phyloP scores from a whole-genome alignment of 257 asterid genomes.

The Capsicum pubescens region DNA sequence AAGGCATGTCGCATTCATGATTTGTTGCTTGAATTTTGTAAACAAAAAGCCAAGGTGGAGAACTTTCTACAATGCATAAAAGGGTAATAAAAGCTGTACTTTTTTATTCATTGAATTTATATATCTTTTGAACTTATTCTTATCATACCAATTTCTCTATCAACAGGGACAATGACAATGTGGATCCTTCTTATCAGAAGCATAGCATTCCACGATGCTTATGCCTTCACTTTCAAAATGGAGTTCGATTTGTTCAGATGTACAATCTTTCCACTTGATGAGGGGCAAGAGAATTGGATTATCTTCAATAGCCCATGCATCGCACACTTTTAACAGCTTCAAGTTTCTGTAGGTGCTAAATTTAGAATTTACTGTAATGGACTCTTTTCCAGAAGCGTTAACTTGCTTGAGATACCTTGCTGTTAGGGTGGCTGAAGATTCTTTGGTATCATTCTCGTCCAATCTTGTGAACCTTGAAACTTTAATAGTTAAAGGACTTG shows the following conservation, averaged over 20 bases:
- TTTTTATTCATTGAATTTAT: background rate
- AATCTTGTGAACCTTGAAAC: slow-evolving; percentile 31
- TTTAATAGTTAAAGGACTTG: background rate
- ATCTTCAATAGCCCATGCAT: background rate
- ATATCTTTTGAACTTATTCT: background rate
- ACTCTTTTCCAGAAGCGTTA: background rate
- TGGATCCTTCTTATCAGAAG: background rate
- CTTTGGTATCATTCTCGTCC: background rate
- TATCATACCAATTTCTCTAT: background rate
- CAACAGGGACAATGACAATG: background rate
- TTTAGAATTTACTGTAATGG: background rate
- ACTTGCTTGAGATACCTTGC: slow-evolving; percentile 27
- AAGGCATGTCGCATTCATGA: background rate
- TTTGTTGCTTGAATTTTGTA: background rate
- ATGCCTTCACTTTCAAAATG: background rate
- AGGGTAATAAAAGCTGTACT: background rate
- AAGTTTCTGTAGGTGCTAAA: slow-evolving; percentile 24
- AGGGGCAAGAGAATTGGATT: background rate
- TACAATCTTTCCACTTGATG: background rate
- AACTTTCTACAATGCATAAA: background rate
- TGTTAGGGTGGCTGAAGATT: background rate
- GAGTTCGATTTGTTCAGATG: background rate
- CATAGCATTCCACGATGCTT: background rate
- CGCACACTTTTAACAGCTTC: background rate
- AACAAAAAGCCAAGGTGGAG: background rate